Conservation (phyloP, 148 eudicot genomes). For the Camellia granthamiana region DNA sequence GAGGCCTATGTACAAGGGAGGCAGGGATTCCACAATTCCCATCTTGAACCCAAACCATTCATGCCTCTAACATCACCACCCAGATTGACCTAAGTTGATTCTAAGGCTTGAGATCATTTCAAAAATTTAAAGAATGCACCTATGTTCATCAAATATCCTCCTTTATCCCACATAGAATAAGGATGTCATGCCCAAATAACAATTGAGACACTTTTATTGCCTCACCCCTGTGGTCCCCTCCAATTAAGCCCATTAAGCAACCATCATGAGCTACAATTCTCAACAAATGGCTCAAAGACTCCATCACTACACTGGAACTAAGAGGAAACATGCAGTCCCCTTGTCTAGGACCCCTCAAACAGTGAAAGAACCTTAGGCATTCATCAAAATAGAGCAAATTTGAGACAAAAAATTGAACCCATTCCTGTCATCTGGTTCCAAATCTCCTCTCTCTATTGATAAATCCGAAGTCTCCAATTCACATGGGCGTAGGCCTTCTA, state of each 20-base stretch:
- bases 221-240: too few relatives aligned
- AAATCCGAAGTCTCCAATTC: neutral
- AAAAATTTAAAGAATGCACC: too few relatives aligned
- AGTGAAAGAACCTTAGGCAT: neutral
- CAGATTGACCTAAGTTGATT: too few relatives aligned
- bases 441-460: neutral
- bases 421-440: neutral
- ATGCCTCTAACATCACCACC: too few relatives aligned
- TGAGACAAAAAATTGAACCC: neutral
- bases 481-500: constrained; percentile 1
- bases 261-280: neutral
- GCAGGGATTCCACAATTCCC: neutral
- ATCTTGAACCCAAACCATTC: too few relatives aligned
- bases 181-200: too few relatives aligned
- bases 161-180: too few relatives aligned
- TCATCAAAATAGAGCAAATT: neutral
- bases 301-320: neutral
- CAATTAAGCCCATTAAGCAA: neutral
- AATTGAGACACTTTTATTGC: too few relatives aligned
- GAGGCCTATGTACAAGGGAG: neutral
- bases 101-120: too few relatives aligned
- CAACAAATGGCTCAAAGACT: neutral
- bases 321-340: neutral
- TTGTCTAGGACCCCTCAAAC: neutral
- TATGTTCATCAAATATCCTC: too few relatives aligned